Percentiles rank a stretch among this genome's conserved stretches.
Evolutionary conservation across 2,329 filamentous ascomycete genomes (phyloP).

Genomic region (Aspergillus jensenii): DNA sequence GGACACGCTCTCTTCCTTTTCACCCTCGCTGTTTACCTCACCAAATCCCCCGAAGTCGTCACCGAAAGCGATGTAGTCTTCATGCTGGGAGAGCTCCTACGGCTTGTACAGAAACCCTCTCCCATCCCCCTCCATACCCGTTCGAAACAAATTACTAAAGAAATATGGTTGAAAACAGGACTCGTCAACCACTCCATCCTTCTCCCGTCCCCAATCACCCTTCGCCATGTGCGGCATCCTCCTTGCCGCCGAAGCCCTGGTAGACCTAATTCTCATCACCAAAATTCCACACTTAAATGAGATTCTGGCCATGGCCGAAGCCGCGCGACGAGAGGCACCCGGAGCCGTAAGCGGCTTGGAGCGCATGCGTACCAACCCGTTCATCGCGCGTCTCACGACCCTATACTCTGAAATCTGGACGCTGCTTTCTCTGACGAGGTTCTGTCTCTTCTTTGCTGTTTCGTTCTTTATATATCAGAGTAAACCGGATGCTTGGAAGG

Average conservation of each 20-base stretch:
- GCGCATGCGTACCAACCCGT: constrained; percentile 24
- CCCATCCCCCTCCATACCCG: neutral
- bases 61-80: constrained; percentile 79
- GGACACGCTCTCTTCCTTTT: constrained; percentile 81
- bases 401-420: constrained; percentile 43
- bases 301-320: constrained; percentile 64
- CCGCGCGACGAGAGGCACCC: constrained; percentile 51
- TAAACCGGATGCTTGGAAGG: constrained; percentile 26
- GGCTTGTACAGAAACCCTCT: constrained; percentile 59
- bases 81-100: constrained; percentile 79
- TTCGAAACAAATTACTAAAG: constrained; percentile 8
- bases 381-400: constrained; percentile 26
- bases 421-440: constrained; percentile 34
- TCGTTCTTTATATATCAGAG: constrained; percentile 40
- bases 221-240: constrained; percentile 69
- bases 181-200: constrained; percentile 55
- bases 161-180: constrained; percentile 26
- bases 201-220: constrained; percentile 68
- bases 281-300: constrained; percentile 64
- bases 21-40: constrained; percentile 79
- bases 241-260: constrained; percentile 62
- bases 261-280: constrained; percentile 64
- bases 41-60: constrained; percentile 69
- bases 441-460: constrained; percentile 38
- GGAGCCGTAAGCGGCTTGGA: constrained; percentile 14